These are phyloP conservation scores for Halocafeteria seosinensis DNA, from an alignment of 108 stramenopile species.

Conservation along the genomic window DNA sequence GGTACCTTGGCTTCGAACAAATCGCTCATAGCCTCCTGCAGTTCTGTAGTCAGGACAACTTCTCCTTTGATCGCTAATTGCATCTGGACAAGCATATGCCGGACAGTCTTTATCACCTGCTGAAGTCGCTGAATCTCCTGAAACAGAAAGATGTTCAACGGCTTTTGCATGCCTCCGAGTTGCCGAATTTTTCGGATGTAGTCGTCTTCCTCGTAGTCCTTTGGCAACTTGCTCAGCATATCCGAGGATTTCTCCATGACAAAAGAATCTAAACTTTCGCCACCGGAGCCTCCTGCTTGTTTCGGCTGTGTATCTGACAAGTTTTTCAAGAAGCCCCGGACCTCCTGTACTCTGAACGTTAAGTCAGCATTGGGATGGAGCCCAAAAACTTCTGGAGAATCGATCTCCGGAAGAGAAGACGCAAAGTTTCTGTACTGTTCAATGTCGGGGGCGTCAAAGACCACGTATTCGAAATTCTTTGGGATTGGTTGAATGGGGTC, in stretches of 20 bases:
- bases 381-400: slow-evolving; percentile 33
- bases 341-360: slow-evolving; percentile 21
- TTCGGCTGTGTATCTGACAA: slow-evolving; percentile 32
- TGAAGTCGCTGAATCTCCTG: slow-evolving; percentile 29
- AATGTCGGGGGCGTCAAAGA: slow-evolving; percentile 5
- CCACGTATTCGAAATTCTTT: slow-evolving; percentile 15
- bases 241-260: slow-evolving; percentile 19
- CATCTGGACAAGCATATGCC: slow-evolving; percentile 1
- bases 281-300: not conserved
- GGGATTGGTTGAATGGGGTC: slow-evolving; percentile 12
- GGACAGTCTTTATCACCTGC: slow-evolving; percentile 7
- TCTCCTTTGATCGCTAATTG: slow-evolving; percentile 24
- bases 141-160: slow-evolving; percentile 27
- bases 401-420: slow-evolving; percentile 18
- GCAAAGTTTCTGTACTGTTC: slow-evolving; percentile 10
- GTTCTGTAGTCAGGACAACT: slow-evolving; percentile 20
- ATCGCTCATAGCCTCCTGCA: slow-evolving; percentile 8
- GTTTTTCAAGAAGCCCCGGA: slow-evolving; percentile 9
- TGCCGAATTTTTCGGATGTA: slow-evolving; percentile 12
- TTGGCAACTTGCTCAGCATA: slow-evolving; percentile 11
- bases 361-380: slow-evolving; percentile 37
- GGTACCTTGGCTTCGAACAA: slow-evolving; percentile 24
- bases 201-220: slow-evolving; percentile 16
- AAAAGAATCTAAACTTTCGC: slow-evolving; percentile 10
- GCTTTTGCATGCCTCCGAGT: slow-evolving; percentile 18